A percentile compares a stretch with the other conserved stretches of the same genome.
phyloP scores from a whole-genome alignment of 2,329 filamentous ascomycete species.

The Epichloe coenophiala region DNA sequence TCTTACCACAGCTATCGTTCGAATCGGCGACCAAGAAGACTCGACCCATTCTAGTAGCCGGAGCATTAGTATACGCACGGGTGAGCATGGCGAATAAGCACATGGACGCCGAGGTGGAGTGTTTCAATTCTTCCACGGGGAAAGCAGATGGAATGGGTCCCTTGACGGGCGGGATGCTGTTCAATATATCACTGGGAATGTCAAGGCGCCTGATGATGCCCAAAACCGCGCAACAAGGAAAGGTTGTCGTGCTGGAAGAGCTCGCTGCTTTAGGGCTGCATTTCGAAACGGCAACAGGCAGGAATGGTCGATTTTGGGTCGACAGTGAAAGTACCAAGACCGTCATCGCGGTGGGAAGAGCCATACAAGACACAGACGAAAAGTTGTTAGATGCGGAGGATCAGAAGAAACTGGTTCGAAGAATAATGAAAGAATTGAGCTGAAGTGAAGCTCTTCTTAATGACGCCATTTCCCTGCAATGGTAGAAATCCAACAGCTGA shows the following conservation, averaged over 20 bases:
- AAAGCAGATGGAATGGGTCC: slow-evolving; percentile 81
- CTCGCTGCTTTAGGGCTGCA: slow-evolving; percentile 62
- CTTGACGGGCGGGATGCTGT: slow-evolving; percentile 75
- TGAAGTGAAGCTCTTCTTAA: slow-evolving; percentile 23
- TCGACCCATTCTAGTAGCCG: slow-evolving; percentile 59
- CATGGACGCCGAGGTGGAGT: slow-evolving; percentile 83
- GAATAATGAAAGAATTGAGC: slow-evolving; percentile 45
- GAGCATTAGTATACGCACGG: slow-evolving; percentile 79
- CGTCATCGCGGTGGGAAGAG: slow-evolving; percentile 65
- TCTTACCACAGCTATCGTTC: slow-evolving; percentile 81
- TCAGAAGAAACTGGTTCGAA: slow-evolving; percentile 58
- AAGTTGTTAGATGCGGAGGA: slow-evolving; percentile 46
- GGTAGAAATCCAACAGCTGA: background rate
- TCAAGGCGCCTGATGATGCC: slow-evolving; percentile 64
- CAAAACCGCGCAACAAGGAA: slow-evolving; percentile 45
- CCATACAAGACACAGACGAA: slow-evolving; percentile 66
- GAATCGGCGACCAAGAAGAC: slow-evolving; percentile 89
- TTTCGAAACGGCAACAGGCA: slow-evolving; percentile 87
- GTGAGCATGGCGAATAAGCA: slow-evolving; percentile 65
- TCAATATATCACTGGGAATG: slow-evolving; percentile 65
- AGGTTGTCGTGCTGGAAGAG: slow-evolving; percentile 64
- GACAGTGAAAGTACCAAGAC: slow-evolving; percentile 62
- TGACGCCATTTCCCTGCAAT: background rate
- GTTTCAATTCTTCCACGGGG: slow-evolving; percentile 72
- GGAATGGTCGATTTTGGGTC: slow-evolving; percentile 89